Evolutionary conservation across 306 rosid genomes (phyloP).

Genomic region (Dryas octopetala): DNA sequence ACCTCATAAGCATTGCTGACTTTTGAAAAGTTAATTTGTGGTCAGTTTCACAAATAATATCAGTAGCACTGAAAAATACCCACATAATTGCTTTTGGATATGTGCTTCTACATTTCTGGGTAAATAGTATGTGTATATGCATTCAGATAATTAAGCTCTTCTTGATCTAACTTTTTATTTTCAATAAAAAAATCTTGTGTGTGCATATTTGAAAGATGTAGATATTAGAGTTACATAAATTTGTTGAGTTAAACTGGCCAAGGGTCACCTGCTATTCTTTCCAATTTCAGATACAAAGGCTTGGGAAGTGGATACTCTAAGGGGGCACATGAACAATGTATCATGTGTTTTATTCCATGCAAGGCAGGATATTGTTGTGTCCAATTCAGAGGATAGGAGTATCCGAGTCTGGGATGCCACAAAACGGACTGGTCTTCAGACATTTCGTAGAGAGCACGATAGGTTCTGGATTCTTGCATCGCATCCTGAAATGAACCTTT

Average conservation of each 20-base stretch:
- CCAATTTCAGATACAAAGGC: conserved; percentile 77
- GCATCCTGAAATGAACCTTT: conserved; percentile 89
- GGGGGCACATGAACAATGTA: conserved; percentile 92
- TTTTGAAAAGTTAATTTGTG: neutral
- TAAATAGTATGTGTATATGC: neutral
- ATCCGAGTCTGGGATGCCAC: conserved; percentile 94
- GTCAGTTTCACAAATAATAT: neutral
- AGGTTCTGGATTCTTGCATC: conserved; percentile 91
- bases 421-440: conserved; percentile 84
- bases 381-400: conserved; percentile 89
- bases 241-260: neutral
- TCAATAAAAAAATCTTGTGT: neutral
- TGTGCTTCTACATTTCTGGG: neutral
- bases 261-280: neutral
- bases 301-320: conserved; percentile 90
- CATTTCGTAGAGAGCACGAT: conserved; percentile 90
- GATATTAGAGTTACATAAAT: neutral
- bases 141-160: neutral
- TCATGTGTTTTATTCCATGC: conserved; percentile 88
- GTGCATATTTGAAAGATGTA: neutral
- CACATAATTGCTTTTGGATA: neutral
- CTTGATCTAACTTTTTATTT: neutral
- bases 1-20: no score
- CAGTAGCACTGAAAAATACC: neutral
- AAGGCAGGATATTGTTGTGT: conserved; percentile 81